Percentiles rank a stretch among this genome's conserved stretches.
phyloP scores from a whole-genome alignment of 176 grass and related monocot genomes.

The Rhynchospora tenuis region DNA sequence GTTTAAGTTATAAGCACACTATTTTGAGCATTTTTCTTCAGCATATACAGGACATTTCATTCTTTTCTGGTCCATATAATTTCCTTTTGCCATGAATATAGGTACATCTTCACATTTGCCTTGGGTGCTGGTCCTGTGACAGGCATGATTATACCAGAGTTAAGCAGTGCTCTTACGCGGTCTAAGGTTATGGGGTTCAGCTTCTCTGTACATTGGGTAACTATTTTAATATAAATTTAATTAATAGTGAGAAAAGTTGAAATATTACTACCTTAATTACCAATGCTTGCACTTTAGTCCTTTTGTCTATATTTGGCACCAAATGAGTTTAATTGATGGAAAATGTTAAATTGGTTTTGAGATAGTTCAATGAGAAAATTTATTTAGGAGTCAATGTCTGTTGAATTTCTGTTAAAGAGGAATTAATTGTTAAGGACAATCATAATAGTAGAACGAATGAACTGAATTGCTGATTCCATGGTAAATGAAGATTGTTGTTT shows the following conservation, averaged over 20 bases:
- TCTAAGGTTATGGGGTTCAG: constrained; percentile 97
- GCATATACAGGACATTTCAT: background rate
- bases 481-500: background rate
- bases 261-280: background rate
- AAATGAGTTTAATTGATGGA: background rate
- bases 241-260: background rate
- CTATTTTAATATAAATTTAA: constrained; percentile 11
- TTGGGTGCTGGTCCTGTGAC: constrained; percentile 92
- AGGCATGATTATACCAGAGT: constrained; percentile 90
- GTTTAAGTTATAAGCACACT: background rate
- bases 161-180: constrained; percentile 67
- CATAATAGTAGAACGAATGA: background rate
- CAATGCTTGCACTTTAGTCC: background rate
- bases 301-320: background rate
- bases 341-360: background rate
- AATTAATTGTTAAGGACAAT: background rate
- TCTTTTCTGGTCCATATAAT: background rate
- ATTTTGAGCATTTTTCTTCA: background rate
- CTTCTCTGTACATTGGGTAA: constrained; percentile 93
- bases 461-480: background rate
- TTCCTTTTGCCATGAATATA: constrained; percentile 34
- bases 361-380: background rate
- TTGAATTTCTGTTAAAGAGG: background rate
- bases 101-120: constrained; percentile 93
- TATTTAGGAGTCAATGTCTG: background rate